A percentile compares a stretch with the other conserved stretches of the same genome.
Evolutionary conservation across 2,329 filamentous ascomycete genomes (phyloP).

Genomic region (Mycosphaerella sp.): DNA sequence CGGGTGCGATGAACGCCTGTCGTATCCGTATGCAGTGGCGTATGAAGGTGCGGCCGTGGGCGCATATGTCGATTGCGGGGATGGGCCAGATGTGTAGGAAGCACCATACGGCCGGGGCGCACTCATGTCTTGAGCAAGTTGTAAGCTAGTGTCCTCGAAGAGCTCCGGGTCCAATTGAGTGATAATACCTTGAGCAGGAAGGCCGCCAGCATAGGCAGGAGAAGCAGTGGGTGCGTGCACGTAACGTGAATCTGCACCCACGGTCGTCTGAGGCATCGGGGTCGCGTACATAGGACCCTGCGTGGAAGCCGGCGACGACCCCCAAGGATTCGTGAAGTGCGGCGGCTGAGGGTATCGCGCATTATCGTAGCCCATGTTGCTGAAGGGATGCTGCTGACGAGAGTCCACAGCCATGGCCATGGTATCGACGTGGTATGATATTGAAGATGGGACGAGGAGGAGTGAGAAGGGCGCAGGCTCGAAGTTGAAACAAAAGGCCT

Average conservation of each 20-base stretch:
- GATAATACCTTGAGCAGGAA: conserved; percentile 64
- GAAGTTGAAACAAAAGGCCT: conserved; percentile 19
- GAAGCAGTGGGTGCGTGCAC: conserved; percentile 29
- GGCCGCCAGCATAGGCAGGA: conserved; percentile 52
- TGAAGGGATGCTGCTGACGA: conserved; percentile 61
- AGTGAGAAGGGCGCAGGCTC: conserved; percentile 18
- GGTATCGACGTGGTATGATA: conserved; percentile 16
- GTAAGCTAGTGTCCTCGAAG: conserved; percentile 60
- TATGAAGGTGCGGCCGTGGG: conserved; percentile 65
- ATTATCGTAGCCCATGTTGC: conserved; percentile 74
- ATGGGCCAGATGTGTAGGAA: conserved; percentile 61
- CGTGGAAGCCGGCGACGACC: conserved; percentile 51
- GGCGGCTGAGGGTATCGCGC: conserved; percentile 63
- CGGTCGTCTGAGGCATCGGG: conserved; percentile 54
- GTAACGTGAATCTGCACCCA: conserved; percentile 46
- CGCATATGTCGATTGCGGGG: conserved; percentile 62
- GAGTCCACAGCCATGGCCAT: conserved; percentile 97
- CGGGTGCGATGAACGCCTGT: conserved; percentile 75
- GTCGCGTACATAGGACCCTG: conserved; percentile 59
- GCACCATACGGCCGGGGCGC: conserved; percentile 65
- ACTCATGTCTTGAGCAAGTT: conserved; percentile 63
- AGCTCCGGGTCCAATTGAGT: conserved; percentile 48
- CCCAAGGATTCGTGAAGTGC: conserved; percentile 90
- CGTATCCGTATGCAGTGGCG: conserved; percentile 54
- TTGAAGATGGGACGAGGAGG: conserved; percentile 20